Conservation (phyloP, 129 eudicot species). For the Silybum marianum region DNA sequence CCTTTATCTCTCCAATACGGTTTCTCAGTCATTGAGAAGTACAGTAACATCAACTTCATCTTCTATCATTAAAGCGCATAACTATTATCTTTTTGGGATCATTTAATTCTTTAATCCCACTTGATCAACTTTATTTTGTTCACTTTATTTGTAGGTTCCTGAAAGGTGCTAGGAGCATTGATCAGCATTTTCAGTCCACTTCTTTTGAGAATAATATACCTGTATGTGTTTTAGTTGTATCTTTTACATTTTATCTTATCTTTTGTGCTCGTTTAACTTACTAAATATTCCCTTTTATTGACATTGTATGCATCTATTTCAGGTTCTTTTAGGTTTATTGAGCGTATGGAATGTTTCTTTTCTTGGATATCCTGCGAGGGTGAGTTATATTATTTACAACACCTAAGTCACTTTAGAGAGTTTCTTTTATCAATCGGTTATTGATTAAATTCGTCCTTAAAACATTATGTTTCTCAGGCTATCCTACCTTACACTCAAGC, state of each 20-base stretch:
- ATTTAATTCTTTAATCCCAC: neutral
- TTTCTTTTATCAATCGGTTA: neutral
- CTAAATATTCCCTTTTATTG: neutral
- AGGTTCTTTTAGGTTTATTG: slow-evolving; percentile 97
- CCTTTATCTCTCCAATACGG: slow-evolving; percentile 98
- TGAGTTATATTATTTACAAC: slow-evolving; percentile 40
- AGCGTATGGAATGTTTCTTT: slow-evolving; percentile 97
- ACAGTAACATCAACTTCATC: slow-evolving; percentile 39
- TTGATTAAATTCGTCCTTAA: slow-evolving; percentile 17
- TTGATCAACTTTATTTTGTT: neutral
- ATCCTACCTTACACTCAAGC: slow-evolving; percentile 96
- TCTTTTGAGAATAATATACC: slow-evolving; percentile 84
- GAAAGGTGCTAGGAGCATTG: slow-evolving; percentile 91
- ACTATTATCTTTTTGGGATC: neutral
- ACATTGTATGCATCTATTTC: slow-evolving; percentile 26
- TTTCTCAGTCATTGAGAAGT: slow-evolving; percentile 84
- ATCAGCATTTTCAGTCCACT: slow-evolving; percentile 80
- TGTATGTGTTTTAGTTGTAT: slow-evolving; percentile 41
- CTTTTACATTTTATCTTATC: neutral
- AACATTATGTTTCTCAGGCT: slow-evolving; percentile 55
- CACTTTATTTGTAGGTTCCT: slow-evolving; percentile 60
- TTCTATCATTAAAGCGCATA: slow-evolving; percentile 10
- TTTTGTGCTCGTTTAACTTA: slow-evolving; percentile 5
- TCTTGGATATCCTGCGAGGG: slow-evolving; percentile 98
- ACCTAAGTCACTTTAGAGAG: neutral